Base-by-base conservation (phyloP, 2,329 filamentous ascomycete genomes). In the Pseudogymnoascus sp. region DNA sequence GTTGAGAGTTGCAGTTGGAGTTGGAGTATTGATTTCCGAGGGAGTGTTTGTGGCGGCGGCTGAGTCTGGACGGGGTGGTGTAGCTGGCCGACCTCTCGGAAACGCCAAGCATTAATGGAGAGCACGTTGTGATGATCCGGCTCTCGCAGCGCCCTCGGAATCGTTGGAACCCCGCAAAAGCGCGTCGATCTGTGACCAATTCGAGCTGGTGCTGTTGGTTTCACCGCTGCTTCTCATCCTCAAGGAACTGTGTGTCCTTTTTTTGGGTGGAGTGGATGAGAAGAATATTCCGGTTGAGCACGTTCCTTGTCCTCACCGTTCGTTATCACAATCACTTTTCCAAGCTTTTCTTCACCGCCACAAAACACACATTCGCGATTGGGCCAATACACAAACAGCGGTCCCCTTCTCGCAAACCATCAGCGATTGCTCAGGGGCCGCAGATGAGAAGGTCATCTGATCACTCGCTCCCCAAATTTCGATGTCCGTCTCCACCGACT, bases 61-160 rank as follows among this genome's bases (percentile, higher is more conserved):
- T 53, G 47, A 53, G 47, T 31, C n/a, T 31, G 6, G 47, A 31
- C 3, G 24, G 24, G 47, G 16, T 5, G 24, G 40, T 38, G 14
- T 8, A 42, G 1, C 14, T 31, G 13, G 14, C 47, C 47, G 26
- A 53, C 47, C 26, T 53, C 47, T 53, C 47, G 47, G 47, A 53
- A 53, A 53, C 26, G 47, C 47, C 47, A 53, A 53, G 47, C 14
- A 6, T 16, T 6, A 3, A 53, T 53, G 24, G 47, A 53, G 24
- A 53, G 26, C 47, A 53, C 14, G 47, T 53, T 31, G 47, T 53
- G 47, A 53, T 53, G 47, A 53, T 53, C 47, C 47, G 47, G 47
- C 47, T 53, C 47, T 10, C 14, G n/a, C 24, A 53, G 47, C 47
- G 47, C 14, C 14, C 47, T 53, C 47, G 26, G 47, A 53, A 53